Evolutionary conservation across 2,329 filamentous ascomycete genomes (phyloP).

Genomic region (Fonsecaea erecta): DNA sequence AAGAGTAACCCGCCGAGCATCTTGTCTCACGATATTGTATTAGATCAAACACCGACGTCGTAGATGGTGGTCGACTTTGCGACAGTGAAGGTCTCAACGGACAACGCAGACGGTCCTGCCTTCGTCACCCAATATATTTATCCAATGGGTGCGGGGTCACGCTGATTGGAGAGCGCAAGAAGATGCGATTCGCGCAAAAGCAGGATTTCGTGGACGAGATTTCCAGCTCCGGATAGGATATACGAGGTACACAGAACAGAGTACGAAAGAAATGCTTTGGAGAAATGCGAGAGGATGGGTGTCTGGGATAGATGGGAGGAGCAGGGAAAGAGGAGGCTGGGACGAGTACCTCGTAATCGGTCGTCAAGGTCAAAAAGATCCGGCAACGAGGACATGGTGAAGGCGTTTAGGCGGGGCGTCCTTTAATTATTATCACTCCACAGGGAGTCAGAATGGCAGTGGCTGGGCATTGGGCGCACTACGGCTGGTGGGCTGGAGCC

Average conservation of each 20-base stretch:
- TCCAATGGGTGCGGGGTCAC: neutral
- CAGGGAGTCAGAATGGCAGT: neutral
- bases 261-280: neutral
- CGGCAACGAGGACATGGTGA: neutral
- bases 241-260: too few relatives aligned
- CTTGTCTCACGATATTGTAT: conserved; percentile 35
- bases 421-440: neutral
- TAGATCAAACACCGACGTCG: neutral
- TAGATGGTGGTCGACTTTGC: neutral
- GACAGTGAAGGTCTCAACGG: neutral
- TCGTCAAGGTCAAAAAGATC: too few relatives aligned
- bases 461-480: neutral
- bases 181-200: neutral
- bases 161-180: neutral
- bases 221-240: neutral
- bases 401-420: neutral
- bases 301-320: too few relatives aligned
- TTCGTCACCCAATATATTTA: neutral
- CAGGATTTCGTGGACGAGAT: neutral
- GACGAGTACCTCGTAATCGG: too few relatives aligned
- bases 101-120: neutral
- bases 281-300: neutral
- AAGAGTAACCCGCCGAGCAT: conserved; percentile 63
- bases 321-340: neutral
- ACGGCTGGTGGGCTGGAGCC: neutral